Evolutionary conservation across 2,329 filamentous ascomycete species (phyloP).

Genomic region (Exophiala calicioides): DNA sequence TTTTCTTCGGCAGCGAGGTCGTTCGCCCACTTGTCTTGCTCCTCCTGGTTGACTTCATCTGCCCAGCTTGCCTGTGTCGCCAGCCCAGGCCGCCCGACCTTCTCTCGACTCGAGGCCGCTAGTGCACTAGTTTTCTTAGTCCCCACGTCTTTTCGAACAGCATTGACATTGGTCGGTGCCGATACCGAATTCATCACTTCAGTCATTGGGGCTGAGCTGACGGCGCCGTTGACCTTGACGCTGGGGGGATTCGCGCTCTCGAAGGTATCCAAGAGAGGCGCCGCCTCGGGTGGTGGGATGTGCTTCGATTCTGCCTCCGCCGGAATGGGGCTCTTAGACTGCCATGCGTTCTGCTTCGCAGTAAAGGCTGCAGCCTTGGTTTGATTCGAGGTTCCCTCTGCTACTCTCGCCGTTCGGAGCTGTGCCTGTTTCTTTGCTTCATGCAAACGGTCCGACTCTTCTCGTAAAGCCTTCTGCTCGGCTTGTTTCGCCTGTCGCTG

Average conservation of each 20-base stretch:
- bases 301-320: constrained; percentile 18
- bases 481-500: constrained; percentile 90
- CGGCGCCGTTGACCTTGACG: constrained; percentile 16
- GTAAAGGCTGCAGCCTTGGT: constrained; percentile 63
- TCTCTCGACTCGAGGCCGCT: constrained; percentile 23
- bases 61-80: constrained; percentile 44
- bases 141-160: constrained; percentile 22
- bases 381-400: constrained; percentile 79
- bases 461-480: constrained; percentile 70
- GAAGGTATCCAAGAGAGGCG: constrained; percentile 47
- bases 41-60: constrained; percentile 57
- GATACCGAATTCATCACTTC: constrained; percentile 11
- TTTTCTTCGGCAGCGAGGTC: constrained; percentile 52
- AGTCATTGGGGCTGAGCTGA: constrained; percentile 18
- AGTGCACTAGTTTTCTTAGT: constrained; percentile 17
- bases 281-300: constrained; percentile 28
- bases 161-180: constrained; percentile 12
- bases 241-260: constrained; percentile 29
- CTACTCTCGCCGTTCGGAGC: constrained; percentile 75
- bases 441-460: constrained; percentile 77
- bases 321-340: constrained; percentile 34
- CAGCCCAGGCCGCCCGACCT: constrained; percentile 20
- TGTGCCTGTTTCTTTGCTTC: constrained; percentile 78
- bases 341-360: constrained; percentile 59
- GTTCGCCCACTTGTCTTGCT: constrained; percentile 60